Percentiles rank a stretch among this genome's conserved stretches.
Conservation (phyloP, 495 filamentous ascomycete species). For the Penicillium daleae region DNA sequence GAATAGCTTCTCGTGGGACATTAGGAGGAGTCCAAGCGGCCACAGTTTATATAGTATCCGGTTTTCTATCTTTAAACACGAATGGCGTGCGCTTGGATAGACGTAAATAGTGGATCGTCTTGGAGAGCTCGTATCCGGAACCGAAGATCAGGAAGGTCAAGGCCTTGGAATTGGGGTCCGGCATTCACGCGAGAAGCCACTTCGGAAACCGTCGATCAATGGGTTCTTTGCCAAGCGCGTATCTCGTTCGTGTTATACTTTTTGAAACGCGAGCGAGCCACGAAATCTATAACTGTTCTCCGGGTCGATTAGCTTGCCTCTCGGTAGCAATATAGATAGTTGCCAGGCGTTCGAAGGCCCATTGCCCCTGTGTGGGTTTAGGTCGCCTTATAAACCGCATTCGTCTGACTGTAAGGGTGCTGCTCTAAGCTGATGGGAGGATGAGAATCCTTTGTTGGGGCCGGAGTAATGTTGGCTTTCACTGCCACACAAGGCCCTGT, state of each 20-base stretch:
- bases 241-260: neutral
- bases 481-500: neutral
- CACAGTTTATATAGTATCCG: neutral
- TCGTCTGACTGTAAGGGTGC: neutral
- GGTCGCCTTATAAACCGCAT: constrained; percentile 1
- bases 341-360: neutral
- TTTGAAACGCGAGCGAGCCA: neutral
- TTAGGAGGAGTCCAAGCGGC: neutral
- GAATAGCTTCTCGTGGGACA: neutral
- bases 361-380: neutral
- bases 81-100: constrained; percentile 15
- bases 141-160: constrained; percentile 10
- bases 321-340: neutral
- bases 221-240: neutral
- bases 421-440: neutral
- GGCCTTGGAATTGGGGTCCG: neutral
- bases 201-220: constrained; percentile 2
- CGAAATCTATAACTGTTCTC: neutral
- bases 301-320: neutral
- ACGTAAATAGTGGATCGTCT: constrained; percentile 17
- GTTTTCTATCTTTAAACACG: constrained; percentile 21
- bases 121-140: constrained; percentile 21
- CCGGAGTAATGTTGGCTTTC: neutral
- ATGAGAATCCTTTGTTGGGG: constrained; percentile 4
- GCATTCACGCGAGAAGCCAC: neutral